Evolutionary conservation across 495 filamentous ascomycete species (phyloP).

Genomic region (Tuber microsphaerosporum): DNA sequence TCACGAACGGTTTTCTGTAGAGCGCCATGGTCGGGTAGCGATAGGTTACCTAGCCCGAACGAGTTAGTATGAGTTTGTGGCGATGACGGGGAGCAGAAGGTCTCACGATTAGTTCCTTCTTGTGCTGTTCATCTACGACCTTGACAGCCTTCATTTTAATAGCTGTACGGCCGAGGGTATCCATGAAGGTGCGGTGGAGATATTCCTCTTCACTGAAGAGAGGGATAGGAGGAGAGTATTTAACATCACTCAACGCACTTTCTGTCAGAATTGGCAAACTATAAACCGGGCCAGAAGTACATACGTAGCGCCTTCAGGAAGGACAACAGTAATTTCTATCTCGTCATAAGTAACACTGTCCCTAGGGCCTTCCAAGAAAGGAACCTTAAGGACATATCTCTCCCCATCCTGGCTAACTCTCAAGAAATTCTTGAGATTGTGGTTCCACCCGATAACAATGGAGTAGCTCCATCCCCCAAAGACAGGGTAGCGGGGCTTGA

Average conservation of each 20-base stretch:
- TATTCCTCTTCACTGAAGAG: constrained; percentile 51
- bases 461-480: constrained; percentile 98
- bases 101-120: constrained; percentile 64
- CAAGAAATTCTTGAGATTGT: constrained; percentile 67
- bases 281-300: constrained; percentile 43
- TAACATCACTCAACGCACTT: constrained; percentile 53
- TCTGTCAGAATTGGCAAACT: constrained; percentile 36
- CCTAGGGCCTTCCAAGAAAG: constrained; percentile 91
- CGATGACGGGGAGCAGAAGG: neutral
- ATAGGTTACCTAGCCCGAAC: constrained; percentile 57
- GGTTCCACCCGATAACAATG: constrained; percentile 92
- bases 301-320: constrained; percentile 87
- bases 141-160: constrained; percentile 75
- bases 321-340: constrained; percentile 68
- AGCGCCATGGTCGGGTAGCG: constrained; percentile 67
- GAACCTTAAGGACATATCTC: constrained; percentile 79
- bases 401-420: constrained; percentile 54
- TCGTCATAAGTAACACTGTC: constrained; percentile 83
- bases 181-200: constrained; percentile 78
- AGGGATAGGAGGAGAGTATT: constrained; percentile 58
- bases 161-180: constrained; percentile 80
- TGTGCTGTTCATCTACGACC: constrained; percentile 78
- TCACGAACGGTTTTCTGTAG: constrained; percentile 76
- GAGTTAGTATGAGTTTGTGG: constrained; percentile 11
- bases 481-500: constrained; percentile 84